phyloP scores from a whole-genome alignment of 345 rosid genomes.

The Eucalyptus pauciflora region DNA sequence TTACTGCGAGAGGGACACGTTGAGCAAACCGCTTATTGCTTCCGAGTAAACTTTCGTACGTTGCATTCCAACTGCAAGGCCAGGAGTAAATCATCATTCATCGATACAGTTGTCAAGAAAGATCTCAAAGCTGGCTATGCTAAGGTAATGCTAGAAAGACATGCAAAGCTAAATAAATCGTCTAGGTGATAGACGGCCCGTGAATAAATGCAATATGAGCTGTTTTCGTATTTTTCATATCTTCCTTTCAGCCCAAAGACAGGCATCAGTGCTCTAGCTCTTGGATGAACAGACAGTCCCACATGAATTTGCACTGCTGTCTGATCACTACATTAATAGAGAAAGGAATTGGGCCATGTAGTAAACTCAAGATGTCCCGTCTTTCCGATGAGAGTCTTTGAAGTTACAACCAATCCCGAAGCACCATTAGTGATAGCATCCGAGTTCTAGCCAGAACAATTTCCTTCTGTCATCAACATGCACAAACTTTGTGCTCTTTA shows the following conservation, averaged over 20 bases:
- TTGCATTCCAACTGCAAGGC: constrained; percentile 64
- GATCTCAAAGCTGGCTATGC: background rate
- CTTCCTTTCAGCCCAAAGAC: background rate
- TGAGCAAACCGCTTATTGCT: constrained; percentile 77
- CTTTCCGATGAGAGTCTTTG: background rate
- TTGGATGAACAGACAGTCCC: background rate
- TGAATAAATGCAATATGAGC: background rate
- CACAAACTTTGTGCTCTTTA: background rate
- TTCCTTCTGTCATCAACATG: background rate
- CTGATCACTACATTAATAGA: background rate
- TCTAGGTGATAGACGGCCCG: background rate
- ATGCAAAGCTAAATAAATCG: background rate
- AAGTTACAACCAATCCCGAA: background rate
- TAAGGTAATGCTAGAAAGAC: background rate
- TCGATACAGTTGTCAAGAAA: background rate
- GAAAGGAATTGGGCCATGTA: background rate
- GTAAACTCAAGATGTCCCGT: background rate
- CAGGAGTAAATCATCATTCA: background rate
- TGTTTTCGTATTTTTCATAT: background rate
- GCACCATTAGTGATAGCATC: background rate
- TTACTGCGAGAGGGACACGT: constrained; percentile 74
- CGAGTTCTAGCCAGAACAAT: background rate
- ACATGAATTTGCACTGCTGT: background rate
- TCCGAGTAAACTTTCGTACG: constrained; percentile 70
- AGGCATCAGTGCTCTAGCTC: background rate